Conservation (phyloP, 805 yeast genomes). For the Millerozyma miso region DNA sequence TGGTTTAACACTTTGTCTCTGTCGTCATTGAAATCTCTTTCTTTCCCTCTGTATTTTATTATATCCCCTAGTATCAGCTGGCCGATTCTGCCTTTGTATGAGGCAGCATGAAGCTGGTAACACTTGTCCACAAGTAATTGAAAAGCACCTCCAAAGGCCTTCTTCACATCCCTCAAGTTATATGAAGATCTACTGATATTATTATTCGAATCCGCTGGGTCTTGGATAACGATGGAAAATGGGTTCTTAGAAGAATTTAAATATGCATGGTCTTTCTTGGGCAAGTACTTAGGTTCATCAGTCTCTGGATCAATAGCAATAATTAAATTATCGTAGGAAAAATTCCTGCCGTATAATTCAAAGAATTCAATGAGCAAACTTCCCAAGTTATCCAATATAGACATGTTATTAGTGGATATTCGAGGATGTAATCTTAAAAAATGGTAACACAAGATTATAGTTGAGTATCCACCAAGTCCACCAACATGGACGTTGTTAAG, state of each 20-base stretch:
- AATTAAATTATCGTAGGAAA: slow-evolving; percentile 78
- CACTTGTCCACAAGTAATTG: slow-evolving; percentile 72
- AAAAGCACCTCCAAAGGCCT: slow-evolving; percentile 86
- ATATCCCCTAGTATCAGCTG: slow-evolving; percentile 77
- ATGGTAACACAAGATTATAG: slow-evolving; percentile 80
- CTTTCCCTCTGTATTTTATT: slow-evolving; percentile 68
- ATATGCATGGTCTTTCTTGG: slow-evolving; percentile 51
- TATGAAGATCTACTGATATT: slow-evolving; percentile 84
- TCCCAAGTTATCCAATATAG: slow-evolving; percentile 74
- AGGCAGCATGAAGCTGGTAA: slow-evolving; percentile 62
- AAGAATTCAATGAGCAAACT: slow-evolving; percentile 85
- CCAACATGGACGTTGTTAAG: slow-evolving; percentile 88
- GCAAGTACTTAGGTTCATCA: slow-evolving; percentile 56
- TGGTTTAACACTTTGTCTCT: slow-evolving; percentile 58
- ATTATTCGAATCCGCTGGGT: slow-evolving; percentile 80
- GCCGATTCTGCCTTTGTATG: slow-evolving; percentile 64
- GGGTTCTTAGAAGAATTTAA: slow-evolving; percentile 49
- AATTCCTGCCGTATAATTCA: slow-evolving; percentile 85
- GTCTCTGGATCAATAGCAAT: slow-evolving; percentile 53
- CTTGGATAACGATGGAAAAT: slow-evolving; percentile 74
- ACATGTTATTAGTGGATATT: slow-evolving; percentile 59
- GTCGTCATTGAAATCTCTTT: slow-evolving; percentile 75
- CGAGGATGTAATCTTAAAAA: slow-evolving; percentile 80
- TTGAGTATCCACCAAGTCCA: slow-evolving; percentile 91
- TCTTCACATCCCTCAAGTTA: slow-evolving; percentile 72